Conservation (phyloP, 2,329 filamentous ascomycete species). For the Fusarium succisae region DNA sequence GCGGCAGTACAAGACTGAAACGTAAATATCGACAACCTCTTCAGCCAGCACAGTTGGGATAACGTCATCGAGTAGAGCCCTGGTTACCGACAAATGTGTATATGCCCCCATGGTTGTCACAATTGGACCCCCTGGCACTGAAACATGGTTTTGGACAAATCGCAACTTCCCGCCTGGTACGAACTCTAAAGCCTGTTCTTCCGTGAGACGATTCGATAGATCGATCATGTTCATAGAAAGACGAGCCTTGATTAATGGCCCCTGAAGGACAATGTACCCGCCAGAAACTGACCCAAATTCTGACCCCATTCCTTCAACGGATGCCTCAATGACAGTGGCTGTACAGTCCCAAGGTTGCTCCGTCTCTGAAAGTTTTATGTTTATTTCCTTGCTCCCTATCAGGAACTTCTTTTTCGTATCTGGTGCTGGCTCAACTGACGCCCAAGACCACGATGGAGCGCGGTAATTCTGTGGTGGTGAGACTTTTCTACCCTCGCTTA, state of each 20-base stretch:
- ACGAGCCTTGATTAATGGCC: slow-evolving; percentile 24
- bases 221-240: slow-evolving; percentile 18
- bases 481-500: slow-evolving; percentile 27
- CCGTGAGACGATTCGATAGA: slow-evolving; percentile 13
- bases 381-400: slow-evolving; percentile 8
- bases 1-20: slow-evolving; percentile 21
- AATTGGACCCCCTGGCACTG: neutral
- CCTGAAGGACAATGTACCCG: slow-evolving; percentile 16
- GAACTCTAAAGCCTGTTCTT: slow-evolving; percentile 27
- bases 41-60: neutral
- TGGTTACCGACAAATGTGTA: neutral
- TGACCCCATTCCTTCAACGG: slow-evolving; percentile 4
- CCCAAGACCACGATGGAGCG: slow-evolving; percentile 35
- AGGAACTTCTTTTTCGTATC: neutral
- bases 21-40: slow-evolving; percentile 4
- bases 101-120: neutral
- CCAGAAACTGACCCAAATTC: slow-evolving; percentile 21
- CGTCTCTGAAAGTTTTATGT: neutral
- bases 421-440: slow-evolving; percentile 23
- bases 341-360: slow-evolving; percentile 15
- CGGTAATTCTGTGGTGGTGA: slow-evolving; percentile 25
- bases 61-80: slow-evolving; percentile 13
- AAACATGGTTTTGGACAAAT: slow-evolving; percentile 12
- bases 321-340: slow-evolving; percentile 5
- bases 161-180: slow-evolving; percentile 24